A percentile compares a stretch with the other conserved stretches of the same genome.
These are phyloP conservation scores for Candida michaelii DNA, from an alignment of 805 yeast species.

Conservation along the genomic window DNA sequence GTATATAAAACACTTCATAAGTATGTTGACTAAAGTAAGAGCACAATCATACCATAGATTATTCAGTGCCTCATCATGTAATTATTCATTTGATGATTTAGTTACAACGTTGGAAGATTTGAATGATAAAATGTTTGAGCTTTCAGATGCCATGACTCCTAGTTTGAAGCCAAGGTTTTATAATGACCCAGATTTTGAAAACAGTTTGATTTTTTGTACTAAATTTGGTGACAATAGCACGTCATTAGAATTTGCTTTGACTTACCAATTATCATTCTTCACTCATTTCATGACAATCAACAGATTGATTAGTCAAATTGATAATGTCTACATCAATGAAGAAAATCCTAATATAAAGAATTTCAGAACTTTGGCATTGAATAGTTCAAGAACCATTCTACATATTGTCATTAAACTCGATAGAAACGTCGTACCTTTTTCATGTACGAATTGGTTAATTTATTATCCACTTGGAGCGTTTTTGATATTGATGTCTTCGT, in stretches of 20 bases:
- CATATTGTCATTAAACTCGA: slow-evolving; percentile 23
- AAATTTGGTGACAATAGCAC: not conserved
- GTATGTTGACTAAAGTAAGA: slow-evolving; percentile 26
- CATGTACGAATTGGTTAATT: slow-evolving; percentile 32
- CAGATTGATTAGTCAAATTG: slow-evolving; percentile 21
- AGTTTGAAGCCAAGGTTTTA: slow-evolving; percentile 29
- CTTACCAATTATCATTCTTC: slow-evolving; percentile 31
- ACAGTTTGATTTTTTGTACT: slow-evolving; percentile 5
- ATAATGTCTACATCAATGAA: slow-evolving; percentile 12
- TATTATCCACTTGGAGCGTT: slow-evolving; percentile 34
- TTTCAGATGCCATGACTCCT: slow-evolving; percentile 21
- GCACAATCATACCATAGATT: slow-evolving; percentile 28
- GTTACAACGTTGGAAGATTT: slow-evolving; percentile 22
- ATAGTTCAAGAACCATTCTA: slow-evolving; percentile 39
- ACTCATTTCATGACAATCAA: slow-evolving; percentile 38
- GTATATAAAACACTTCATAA: slow-evolving; percentile 13
- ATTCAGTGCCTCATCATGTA: slow-evolving; percentile 30
- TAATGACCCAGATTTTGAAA: slow-evolving; percentile 30
- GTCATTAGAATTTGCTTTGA: slow-evolving; percentile 12
- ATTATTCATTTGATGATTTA: slow-evolving; percentile 20
- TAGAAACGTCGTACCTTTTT: slow-evolving; percentile 18
- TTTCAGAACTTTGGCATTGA: slow-evolving; percentile 30
- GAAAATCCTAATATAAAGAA: slow-evolving; percentile 19
- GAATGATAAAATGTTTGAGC: slow-evolving; percentile 28
- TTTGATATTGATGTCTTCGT: slow-evolving; percentile 26